These are phyloP conservation scores for Mycena metata DNA, from an alignment of 768 basidiomycete species.

Conservation along the genomic window DNA sequence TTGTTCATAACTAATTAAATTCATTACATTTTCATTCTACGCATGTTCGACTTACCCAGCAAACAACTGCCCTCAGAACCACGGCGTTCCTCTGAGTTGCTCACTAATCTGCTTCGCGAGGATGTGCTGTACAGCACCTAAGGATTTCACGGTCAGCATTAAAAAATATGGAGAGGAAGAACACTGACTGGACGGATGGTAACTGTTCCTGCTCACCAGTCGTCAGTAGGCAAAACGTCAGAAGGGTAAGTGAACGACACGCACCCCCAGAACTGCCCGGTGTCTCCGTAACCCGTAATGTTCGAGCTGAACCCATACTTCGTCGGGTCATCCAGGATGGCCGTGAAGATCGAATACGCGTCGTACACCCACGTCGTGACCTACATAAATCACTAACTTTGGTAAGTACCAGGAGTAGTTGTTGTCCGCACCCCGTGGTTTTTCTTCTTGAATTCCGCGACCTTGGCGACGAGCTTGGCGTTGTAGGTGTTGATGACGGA, in stretches of 20 bases:
- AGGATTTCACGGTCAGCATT: not conserved
- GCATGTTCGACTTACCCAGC: no score
- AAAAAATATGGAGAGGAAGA: not conserved
- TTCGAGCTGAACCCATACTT: constrained; percentile 65
- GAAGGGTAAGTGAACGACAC: constrained; percentile 30
- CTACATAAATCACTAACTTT: constrained; percentile 41
- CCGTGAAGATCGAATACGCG: constrained; percentile 61
- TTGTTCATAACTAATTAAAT: no score
- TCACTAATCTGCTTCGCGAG: constrained; percentile 29
- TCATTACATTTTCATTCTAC: no score
- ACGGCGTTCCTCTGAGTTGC: constrained; percentile 20
- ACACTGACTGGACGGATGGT: constrained; percentile 65
- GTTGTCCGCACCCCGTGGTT: constrained; percentile 60
- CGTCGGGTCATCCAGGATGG: constrained; percentile 61
- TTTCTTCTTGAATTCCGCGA: constrained; percentile 55
- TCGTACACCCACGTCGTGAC: constrained; percentile 66
- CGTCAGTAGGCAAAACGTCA: not conserved
- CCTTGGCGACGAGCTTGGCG: constrained; percentile 57
- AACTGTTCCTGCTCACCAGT: constrained; percentile 58
- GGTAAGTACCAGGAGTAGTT: not conserved
- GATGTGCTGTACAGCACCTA: constrained; percentile 27
- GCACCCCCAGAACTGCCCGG: constrained; percentile 69
- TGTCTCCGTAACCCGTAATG: constrained; percentile 53
- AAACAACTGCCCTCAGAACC: no score
- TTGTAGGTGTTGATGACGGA: constrained; percentile 67